Base-by-base conservation (phyloP, 2,329 filamentous ascomycete genomes). In the Alternaria gansuensis region DNA sequence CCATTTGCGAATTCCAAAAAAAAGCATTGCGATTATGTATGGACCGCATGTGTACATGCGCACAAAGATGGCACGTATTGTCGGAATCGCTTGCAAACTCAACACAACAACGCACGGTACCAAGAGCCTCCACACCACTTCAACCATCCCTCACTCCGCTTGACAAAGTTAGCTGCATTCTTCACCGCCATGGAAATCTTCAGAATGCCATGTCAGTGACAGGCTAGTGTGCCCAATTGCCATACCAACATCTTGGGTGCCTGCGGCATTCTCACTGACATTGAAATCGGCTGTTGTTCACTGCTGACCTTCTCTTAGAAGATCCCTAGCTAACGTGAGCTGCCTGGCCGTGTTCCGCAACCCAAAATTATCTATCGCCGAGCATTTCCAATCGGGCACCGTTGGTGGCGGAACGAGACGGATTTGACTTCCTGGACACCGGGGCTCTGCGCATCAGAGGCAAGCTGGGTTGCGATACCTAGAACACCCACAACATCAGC, bases 401-500 rank as follows among this genome's bases (percentile, higher is more conserved):
- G 23, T 23, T 56, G 46, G 33, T 56, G 54, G 21, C 31, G 36
- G 33, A 45, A 51, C 7, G 50, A 45, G n/a, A 51, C 23, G 17
- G 33, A 53, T 10, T 37, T 36, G 21, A 58, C 54, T 31, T 51
- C 34, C 44, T 50, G 48, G 11, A 60, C n/a, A 51, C 31, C 21
- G 26, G 50, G 54, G 13, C 51, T 55, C 43, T 51, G 52, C 11
- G 57, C 50, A 50, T 53, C 54, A 11, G 31, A 37, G 1, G 46
- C 50, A 48, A 59, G 17, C 29, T 50, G 39, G 14, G 34, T 40
- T 44, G 40, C 46, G 33, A 61, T 61, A 31, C 40, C 49, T 61
- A 17, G 26, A 34, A n/a, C 28, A 31, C 17, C 24, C 5, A 43
- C 13, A 5, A 28, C 23, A 34, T 46, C 21, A 51, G 43, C 44